Evolutionary conservation across 164 flowering plant genomes (phyloP), one percentile per base, ranked within the genome.

Genomic region (Aristolochia contorta): DNA sequence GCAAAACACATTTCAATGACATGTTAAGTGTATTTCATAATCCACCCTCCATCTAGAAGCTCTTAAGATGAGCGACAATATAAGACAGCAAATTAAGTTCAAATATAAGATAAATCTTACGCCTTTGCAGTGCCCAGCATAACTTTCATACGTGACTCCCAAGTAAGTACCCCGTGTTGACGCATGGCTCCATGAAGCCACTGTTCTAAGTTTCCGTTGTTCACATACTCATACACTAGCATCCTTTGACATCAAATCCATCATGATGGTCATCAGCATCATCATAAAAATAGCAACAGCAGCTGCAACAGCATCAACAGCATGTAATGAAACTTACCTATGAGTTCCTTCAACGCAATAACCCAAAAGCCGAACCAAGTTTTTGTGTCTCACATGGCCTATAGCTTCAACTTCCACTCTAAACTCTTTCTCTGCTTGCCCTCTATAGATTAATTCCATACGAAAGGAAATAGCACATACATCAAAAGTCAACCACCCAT

Each of bases 111-210:
- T 24, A 0, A 33, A 23, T 70, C 72, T 65, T 68, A 76, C 79
- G 74, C 79, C 47, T 70, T 73, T 16, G 79, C 77, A 21, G 74
- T 71, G 37, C 77, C 75, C 16, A 71, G 66, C 41, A 73, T 63
- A 57, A 76, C 62, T 57, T 76, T 73, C 77, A 76, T 73, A 52
- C 79, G 75, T 20, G 72, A 67, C 53, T 76, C 75, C 79, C 79
- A 76, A 47, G 69, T 68, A 55, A 76, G 67, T 56, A 62, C 56
- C 13, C 77, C 74, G 7, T 30, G 63, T 18, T 71, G 73, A 7
- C 71, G 64, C 67, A 67, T 68, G 32, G 72, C 65, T 27, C 79
- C 79, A 59, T 76, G 79, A 66, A 76, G 77, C 79, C 79, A 76
- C 57, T 76, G 77, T 50, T 65, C 68, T 45, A 65, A 52, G 62